Percentiles rank a stretch among this genome's conserved stretches.
Conservation (phyloP, 2,329 filamentous ascomycete species). For the Chaetomium sp. region DNA sequence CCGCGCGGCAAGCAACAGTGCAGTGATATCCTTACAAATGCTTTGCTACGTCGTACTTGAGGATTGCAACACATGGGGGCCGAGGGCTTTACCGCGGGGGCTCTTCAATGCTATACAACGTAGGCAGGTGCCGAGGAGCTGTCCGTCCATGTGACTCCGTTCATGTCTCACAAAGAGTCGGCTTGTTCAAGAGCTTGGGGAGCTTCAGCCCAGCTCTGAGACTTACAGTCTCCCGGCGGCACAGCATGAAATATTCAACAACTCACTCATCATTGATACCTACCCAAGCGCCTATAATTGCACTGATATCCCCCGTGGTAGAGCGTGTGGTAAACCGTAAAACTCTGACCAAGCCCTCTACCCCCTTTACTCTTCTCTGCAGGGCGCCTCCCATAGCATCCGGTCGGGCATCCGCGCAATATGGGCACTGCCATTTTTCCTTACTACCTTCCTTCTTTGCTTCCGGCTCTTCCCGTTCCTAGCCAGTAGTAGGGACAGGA, state of each 20-base stretch:
- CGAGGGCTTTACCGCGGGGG: neutral
- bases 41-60: neutral
- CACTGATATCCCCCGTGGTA: neutral
- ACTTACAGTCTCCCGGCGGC: neutral
- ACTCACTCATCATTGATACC: neutral
- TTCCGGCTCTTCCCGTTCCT: neutral
- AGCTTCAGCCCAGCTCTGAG: too few relatives aligned
- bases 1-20: neutral
- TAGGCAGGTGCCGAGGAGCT: neutral
- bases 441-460: neutral
- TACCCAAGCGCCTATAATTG: neutral
- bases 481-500: neutral
- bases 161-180: neutral
- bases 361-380: too few relatives aligned
- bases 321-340: neutral
- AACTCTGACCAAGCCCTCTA: neutral
- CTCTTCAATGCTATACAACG: neutral
- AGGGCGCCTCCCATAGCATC: neutral
- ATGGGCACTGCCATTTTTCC: neutral
- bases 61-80: neutral
- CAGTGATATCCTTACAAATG: neutral
- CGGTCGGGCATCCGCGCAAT: neutral
- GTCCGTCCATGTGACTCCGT: neutral
- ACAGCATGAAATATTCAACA: neutral
- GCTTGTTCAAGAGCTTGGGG: too few relatives aligned